Conservation (phyloP, 306 rosid species). For the Rubus idaeus region DNA sequence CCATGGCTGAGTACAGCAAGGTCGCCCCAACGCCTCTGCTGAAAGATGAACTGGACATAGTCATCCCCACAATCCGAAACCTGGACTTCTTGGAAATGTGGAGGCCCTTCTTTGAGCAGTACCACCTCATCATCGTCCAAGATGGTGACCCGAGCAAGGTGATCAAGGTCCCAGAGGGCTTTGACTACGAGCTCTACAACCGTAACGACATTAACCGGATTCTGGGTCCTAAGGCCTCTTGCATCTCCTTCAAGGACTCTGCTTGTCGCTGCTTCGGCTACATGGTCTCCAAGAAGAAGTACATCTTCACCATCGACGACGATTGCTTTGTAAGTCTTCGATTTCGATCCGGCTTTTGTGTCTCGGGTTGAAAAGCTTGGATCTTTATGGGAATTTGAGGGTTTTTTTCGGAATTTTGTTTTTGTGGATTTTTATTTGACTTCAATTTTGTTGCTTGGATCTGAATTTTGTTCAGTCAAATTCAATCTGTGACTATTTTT, state of each 20-base stretch:
- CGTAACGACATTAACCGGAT: slow-evolving; percentile 57
- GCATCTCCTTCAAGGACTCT: slow-evolving; percentile 88
- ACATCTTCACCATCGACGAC: slow-evolving; percentile 82
- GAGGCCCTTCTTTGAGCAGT: slow-evolving; percentile 66
- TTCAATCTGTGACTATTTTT: slow-evolving; percentile 8
- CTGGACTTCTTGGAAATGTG: slow-evolving; percentile 75
- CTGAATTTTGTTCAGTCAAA: slow-evolving; percentile 15
- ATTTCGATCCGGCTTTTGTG: not conserved
- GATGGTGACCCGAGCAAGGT: slow-evolving; percentile 73
- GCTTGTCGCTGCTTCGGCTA: slow-evolving; percentile 83
- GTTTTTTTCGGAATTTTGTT: too few relatives aligned
- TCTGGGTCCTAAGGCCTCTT: slow-evolving; percentile 58
- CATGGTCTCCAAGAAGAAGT: slow-evolving; percentile 75
- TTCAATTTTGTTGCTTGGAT: slow-evolving; percentile 16
- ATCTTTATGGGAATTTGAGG: not conserved
- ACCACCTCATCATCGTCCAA: slow-evolving; percentile 83
- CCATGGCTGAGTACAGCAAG: slow-evolving; percentile 32
- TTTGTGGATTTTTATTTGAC: slow-evolving; percentile 1
- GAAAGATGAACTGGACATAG: slow-evolving; percentile 76
- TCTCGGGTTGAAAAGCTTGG: not conserved
- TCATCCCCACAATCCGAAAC: slow-evolving; percentile 80
- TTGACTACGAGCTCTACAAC: slow-evolving; percentile 68
- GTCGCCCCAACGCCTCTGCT: slow-evolving; percentile 45
- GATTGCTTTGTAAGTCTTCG: slow-evolving; percentile 70
- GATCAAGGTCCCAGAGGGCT: slow-evolving; percentile 70